These are phyloP conservation scores for Cytospora schulzeri DNA, from an alignment of 2,329 filamentous ascomycete genomes.

Conservation along the genomic window DNA sequence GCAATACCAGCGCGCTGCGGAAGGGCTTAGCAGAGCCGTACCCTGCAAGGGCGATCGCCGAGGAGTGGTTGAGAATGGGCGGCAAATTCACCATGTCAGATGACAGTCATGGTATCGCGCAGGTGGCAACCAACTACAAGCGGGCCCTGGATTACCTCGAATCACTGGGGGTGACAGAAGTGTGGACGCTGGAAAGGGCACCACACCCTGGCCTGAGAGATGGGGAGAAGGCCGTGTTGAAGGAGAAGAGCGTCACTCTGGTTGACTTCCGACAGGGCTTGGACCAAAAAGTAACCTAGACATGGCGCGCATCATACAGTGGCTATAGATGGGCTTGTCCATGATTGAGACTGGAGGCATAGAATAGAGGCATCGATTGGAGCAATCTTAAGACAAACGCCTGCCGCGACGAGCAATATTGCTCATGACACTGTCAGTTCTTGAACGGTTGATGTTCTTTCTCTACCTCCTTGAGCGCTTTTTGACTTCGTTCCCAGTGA, in stretches of 20 bases:
- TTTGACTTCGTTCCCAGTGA: too few relatives aligned
- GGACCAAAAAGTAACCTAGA: constrained; percentile 9
- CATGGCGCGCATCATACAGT: neutral
- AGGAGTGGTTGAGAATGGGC: constrained; percentile 72
- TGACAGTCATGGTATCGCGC: constrained; percentile 86
- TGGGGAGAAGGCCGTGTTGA: constrained; percentile 40
- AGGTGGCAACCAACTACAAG: constrained; percentile 83
- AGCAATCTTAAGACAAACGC: too few relatives aligned
- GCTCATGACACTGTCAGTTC: too few relatives aligned
- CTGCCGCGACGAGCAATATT: neutral
- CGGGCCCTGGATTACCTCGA: constrained; percentile 71
- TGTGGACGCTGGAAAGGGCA: constrained; percentile 58
- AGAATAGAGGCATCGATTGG: neutral
- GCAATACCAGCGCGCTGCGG: constrained; percentile 83
- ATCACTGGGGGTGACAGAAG: constrained; percentile 62
- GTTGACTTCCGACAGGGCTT: constrained; percentile 42
- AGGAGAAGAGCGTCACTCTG: constrained; percentile 48
- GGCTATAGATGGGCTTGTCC: neutral
- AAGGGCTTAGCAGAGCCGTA: constrained; percentile 94
- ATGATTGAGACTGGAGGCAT: neutral
- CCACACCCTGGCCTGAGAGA: constrained; percentile 36
- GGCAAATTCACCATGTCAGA: constrained; percentile 91
- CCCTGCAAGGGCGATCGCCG: constrained; percentile 75
- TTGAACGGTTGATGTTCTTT: too few relatives aligned
- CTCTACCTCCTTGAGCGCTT: too few relatives aligned